Evolutionary conservation across 2,329 filamentous ascomycete species (phyloP).

Genomic region (Sporothrix pallida): DNA sequence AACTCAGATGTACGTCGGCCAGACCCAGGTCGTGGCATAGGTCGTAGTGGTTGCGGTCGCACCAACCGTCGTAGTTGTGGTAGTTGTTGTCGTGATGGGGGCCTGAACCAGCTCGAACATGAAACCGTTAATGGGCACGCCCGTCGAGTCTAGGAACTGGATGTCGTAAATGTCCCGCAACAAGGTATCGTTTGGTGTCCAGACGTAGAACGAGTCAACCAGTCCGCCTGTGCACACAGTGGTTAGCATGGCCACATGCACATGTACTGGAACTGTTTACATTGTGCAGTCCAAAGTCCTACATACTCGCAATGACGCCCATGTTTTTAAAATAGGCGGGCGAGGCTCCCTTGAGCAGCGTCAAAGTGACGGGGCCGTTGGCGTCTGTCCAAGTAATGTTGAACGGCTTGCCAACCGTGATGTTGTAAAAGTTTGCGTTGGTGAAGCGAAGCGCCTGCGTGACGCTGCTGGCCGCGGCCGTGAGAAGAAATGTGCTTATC

Average conservation of each 20-base stretch:
- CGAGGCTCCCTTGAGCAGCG: not conserved
- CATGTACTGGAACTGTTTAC: not conserved
- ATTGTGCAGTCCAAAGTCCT: not conserved
- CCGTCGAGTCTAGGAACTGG: not conserved
- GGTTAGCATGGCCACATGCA: not conserved
- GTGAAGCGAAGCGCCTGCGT: not conserved
- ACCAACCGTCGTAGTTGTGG: not conserved
- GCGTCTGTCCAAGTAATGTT: not conserved
- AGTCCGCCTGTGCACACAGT: not conserved
- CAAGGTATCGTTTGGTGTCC: not conserved
- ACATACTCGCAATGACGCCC: not conserved
- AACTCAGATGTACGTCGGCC: conserved; percentile 1
- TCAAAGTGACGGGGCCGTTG: not conserved
- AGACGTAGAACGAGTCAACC: not conserved
- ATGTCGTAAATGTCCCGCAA: conserved; percentile 17
- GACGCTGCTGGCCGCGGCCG: not conserved
- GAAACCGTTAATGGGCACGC: not conserved
- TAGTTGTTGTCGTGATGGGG: not conserved
- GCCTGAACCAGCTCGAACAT: conserved; percentile 14
- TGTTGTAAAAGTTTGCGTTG: not conserved
- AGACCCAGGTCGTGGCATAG: conserved; percentile 14
- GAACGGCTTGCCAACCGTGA: not conserved
- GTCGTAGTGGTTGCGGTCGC: not conserved
- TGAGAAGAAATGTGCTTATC: not conserved
- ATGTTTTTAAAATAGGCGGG: not conserved